These are phyloP conservation scores for Aureobasidium sp. DNA, from an alignment of 2,329 filamentous ascomycete species.

Conservation along the genomic window DNA sequence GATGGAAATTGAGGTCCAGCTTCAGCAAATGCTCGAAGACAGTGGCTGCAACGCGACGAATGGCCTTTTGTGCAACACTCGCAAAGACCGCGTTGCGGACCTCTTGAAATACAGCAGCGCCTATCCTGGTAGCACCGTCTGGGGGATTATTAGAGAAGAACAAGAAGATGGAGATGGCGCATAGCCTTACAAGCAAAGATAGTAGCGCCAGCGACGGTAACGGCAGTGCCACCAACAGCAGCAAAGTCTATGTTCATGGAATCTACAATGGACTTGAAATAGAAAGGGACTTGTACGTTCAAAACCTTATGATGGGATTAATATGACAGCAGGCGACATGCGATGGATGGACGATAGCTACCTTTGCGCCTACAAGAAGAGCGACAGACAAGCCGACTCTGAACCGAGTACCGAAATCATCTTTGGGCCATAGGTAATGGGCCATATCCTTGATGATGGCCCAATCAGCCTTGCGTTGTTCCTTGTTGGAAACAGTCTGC, in stretches of 20 bases:
- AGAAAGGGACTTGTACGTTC: conserved; percentile 97
- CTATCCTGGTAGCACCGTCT: conserved; percentile 80
- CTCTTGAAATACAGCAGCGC: conserved; percentile 86
- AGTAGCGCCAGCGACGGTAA: conserved; percentile 83
- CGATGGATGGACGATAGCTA: conserved; percentile 27
- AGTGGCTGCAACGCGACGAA: conserved; percentile 80
- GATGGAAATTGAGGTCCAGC: conserved; percentile 87
- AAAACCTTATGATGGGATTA: conserved; percentile 50
- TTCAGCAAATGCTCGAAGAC: conserved; percentile 86
- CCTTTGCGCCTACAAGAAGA: conserved; percentile 81
- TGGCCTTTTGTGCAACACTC: conserved; percentile 93
- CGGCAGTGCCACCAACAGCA: conserved; percentile 79
- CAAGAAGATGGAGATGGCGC: neutral
- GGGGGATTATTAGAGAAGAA: conserved; percentile 8
- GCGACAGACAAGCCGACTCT: conserved; percentile 79
- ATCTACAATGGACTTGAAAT: conserved; percentile 97
- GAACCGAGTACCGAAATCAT: conserved; percentile 72
- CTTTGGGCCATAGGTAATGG: conserved; percentile 90
- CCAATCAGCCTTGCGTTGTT: conserved; percentile 96
- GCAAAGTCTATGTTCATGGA: conserved; percentile 93
- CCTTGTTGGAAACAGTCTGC: conserved; percentile 62
- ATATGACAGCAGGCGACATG: conserved; percentile 16
- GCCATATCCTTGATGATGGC: conserved; percentile 98
- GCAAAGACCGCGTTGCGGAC: conserved; percentile 94
- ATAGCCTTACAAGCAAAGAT: conserved; percentile 67